These are phyloP conservation scores for Plantago major DNA, from an alignment of 257 asterid genomes.

Conservation along the genomic window DNA sequence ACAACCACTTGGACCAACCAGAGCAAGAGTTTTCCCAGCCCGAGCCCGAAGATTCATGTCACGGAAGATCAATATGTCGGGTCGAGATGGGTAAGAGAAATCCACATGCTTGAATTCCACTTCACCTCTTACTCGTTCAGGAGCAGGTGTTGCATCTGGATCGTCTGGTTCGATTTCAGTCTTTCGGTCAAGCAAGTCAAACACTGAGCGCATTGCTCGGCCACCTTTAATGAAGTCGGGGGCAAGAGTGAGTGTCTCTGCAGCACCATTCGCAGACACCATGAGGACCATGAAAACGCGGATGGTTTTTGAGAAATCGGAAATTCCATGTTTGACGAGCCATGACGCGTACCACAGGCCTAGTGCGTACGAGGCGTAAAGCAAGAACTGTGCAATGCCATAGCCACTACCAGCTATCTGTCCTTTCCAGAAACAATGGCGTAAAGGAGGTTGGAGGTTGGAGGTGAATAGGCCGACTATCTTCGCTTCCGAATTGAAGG, in stretches of 20 bases:
- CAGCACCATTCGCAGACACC: slow-evolving; percentile 93
- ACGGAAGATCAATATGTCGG: slow-evolving; percentile 52
- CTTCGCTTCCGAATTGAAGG: slow-evolving; percentile 74
- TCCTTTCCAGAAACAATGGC: slow-evolving; percentile 91
- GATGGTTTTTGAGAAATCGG: slow-evolving; percentile 82
- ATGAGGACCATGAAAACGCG: slow-evolving; percentile 95
- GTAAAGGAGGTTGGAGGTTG: slow-evolving; percentile 58
- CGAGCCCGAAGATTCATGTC: slow-evolving; percentile 66
- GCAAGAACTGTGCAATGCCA: slow-evolving; percentile 78
- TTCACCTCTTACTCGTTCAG: slow-evolving; percentile 65
- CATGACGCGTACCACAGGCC: slow-evolving; percentile 96
- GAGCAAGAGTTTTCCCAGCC: slow-evolving; percentile 80
- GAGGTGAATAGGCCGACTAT: slow-evolving; percentile 56
- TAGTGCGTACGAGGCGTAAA: slow-evolving; percentile 78
- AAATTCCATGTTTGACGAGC: slow-evolving; percentile 85
- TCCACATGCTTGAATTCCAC: slow-evolving; percentile 82
- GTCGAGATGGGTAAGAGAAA: slow-evolving; percentile 73
- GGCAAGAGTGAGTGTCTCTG: slow-evolving; percentile 82
- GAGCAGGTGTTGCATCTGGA: slow-evolving; percentile 32
- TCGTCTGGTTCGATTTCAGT: slow-evolving; percentile 84
- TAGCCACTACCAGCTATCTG: slow-evolving; percentile 86
- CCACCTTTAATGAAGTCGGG: slow-evolving; percentile 92
- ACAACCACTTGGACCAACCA: slow-evolving; percentile 83
- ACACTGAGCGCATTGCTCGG: slow-evolving; percentile 81
- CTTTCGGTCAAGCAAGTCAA: slow-evolving; percentile 73